phyloP scores from a whole-genome alignment of 257 asterid species.

The Solanum corneliomulleri region DNA sequence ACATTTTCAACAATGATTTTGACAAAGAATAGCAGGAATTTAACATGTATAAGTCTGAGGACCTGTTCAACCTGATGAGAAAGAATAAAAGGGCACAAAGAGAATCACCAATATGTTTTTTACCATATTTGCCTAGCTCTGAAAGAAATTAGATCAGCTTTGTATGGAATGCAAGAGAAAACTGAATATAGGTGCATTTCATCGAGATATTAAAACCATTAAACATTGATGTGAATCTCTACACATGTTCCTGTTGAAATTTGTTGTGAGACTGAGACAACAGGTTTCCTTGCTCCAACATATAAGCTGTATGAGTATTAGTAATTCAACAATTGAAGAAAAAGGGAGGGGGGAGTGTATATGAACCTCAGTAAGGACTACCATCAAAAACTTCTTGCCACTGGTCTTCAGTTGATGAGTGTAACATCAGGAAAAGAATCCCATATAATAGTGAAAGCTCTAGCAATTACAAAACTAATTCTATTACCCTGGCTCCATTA shows the following conservation, averaged over 20 bases:
- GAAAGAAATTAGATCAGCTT: background rate
- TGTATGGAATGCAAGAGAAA: background rate
- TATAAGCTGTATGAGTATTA: conserved; percentile 20
- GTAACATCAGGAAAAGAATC: conserved; percentile 7
- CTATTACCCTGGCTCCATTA: conserved; percentile 1
- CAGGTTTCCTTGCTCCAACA: conserved; percentile 19
- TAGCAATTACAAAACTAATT: background rate
- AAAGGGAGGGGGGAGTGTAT: background rate
- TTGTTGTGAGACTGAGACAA: conserved; percentile 9
- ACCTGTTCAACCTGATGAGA: background rate
- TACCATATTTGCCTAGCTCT: background rate
- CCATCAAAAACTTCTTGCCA: conserved; percentile 6
- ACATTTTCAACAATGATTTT: background rate
- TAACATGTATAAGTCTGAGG: background rate
- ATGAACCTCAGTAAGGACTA: conserved; percentile 12
- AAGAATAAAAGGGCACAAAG: background rate
- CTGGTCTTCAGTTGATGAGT: conserved; percentile 9
- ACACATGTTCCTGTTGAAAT: conserved; percentile 38
- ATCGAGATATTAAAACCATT: background rate
- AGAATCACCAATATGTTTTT: background rate
- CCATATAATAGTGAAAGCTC: background rate
- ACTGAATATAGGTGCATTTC: background rate
- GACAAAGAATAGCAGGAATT: background rate
- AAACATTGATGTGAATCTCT: conserved; percentile 21
- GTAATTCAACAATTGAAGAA: conserved; percentile 22